Conservation (phyloP, 2,329 filamentous ascomycete genomes). For the Colletotrichum orbiculare region DNA sequence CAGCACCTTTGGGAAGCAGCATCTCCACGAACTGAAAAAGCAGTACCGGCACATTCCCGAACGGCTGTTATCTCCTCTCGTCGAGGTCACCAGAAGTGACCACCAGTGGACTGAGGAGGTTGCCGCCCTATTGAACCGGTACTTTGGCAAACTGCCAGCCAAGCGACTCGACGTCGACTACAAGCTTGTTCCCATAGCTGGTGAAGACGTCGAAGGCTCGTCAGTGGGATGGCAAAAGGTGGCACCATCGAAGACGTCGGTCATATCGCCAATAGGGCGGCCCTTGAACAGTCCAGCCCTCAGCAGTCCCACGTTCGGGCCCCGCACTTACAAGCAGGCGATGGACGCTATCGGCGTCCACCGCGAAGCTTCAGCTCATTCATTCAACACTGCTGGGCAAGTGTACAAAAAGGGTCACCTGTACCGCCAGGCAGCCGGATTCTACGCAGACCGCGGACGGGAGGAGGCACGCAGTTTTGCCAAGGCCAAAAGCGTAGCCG, state of each 20-base stretch:
- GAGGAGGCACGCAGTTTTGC: slow-evolving; percentile 70
- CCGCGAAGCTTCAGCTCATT: slow-evolving; percentile 44
- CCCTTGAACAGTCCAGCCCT: slow-evolving; percentile 24
- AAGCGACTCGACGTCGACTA: slow-evolving; percentile 52
- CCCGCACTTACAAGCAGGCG: slow-evolving; percentile 28
- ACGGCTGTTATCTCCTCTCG: slow-evolving; percentile 54
- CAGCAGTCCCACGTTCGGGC: not conserved
- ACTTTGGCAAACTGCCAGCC: slow-evolving; percentile 54
- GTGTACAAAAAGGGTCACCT: slow-evolving; percentile 65
- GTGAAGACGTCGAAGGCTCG: slow-evolving; percentile 45
- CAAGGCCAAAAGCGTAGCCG: slow-evolving; percentile 70
- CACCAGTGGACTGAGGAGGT: slow-evolving; percentile 52
- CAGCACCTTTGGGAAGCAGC: slow-evolving; percentile 44
- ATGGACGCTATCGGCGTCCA: slow-evolving; percentile 42
- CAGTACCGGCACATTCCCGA: slow-evolving; percentile 56
- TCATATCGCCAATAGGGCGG: slow-evolving; percentile 14
- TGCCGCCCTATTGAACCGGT: slow-evolving; percentile 52
- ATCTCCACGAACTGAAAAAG: slow-evolving; percentile 47
- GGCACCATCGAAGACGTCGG: slow-evolving; percentile 12
- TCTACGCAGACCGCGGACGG: slow-evolving; percentile 78
- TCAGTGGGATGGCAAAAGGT: slow-evolving; percentile 29
- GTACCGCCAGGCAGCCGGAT: slow-evolving; percentile 79
- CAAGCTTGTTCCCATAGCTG: slow-evolving; percentile 49
- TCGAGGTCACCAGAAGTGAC: slow-evolving; percentile 49
- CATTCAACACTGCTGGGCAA: slow-evolving; percentile 51